Base-by-base conservation (phyloP, 495 filamentous ascomycete genomes). In the Podospora didyma region DNA sequence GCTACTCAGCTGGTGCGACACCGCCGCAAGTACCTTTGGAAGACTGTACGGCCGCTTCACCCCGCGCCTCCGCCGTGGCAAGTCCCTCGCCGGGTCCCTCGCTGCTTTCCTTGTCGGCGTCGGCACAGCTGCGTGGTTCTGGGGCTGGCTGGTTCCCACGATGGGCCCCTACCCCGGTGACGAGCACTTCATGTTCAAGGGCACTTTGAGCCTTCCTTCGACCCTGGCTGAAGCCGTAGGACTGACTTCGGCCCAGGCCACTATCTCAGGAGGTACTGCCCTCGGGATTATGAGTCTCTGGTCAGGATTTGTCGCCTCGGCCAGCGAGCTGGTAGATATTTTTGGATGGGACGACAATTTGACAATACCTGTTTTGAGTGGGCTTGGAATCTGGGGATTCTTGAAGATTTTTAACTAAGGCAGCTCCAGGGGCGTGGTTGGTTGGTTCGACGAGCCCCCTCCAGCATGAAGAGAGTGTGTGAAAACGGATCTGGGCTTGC, bases 291-390 rank as follows among this genome's bases (percentile, higher is more conserved):
- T 97, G 85, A 92, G 90, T 68, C 60, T 96, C 21, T 88, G 90
- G 71, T 91, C 93, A 16, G 94, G 94, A 7, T 65, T 97, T 34
- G 85, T 93, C 53, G 95, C 90, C 12, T 87, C 89, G 49, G 83
- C 85, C 31, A 96, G 90, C 67, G 94, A 98, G 73, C 90, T 93
- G 26, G 79, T 96, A 52, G 91, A 97, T 74, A 61, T 96, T 0
- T 96, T 89, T 67, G 87, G 89, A 24, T 89, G 89, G 89, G 94
- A 98, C 68, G 94, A 98, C 75, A 98, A 98, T 73, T 76, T 97
- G 57, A 96, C 93, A 35, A 98, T 98, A 70, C 94, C 94, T 12
- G 84, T 96, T 39, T 73, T 98, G 49, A 96, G 90, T 68, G 90
- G 91, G 14, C 67, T 95, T 16, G 93, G 94, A 9, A 85, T 98